Percentiles rank a stretch among this genome's conserved stretches.
phyloP scores from a whole-genome alignment of 2,329 filamentous ascomycete species.

The Ceratocystis huliohia region DNA sequence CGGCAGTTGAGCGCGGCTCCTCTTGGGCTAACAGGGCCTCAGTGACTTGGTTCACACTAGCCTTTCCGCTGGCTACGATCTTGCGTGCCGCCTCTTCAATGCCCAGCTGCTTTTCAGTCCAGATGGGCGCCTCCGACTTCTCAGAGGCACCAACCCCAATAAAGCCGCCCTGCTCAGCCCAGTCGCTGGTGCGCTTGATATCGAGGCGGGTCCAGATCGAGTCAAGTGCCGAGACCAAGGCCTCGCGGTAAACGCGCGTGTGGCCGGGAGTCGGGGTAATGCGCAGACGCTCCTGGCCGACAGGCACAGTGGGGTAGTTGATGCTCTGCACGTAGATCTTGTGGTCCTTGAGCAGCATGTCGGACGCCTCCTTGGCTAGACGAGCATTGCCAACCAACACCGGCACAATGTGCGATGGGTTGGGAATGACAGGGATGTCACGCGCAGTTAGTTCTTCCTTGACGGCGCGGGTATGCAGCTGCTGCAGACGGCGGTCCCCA shows the following conservation, averaged over 20 bases:
- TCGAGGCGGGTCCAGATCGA: constrained; percentile 77
- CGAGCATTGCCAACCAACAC: constrained; percentile 89
- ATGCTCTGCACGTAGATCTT: constrained; percentile 96
- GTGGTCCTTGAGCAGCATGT: constrained; percentile 80
- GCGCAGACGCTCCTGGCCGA: constrained; percentile 91
- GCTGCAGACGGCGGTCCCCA: constrained; percentile 81
- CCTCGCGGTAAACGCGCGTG: constrained; percentile 67
- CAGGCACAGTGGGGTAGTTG: constrained; percentile 96
- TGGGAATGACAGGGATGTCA: constrained; percentile 93
- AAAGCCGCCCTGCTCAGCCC: constrained; percentile 83
- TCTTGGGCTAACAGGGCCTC: constrained; percentile 16
- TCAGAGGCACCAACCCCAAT: constrained; percentile 75
- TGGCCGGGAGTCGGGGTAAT: constrained; percentile 95
- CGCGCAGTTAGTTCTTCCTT: constrained; percentile 67
- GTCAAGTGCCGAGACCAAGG: constrained; percentile 67
- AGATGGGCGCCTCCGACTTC: constrained; percentile 57
- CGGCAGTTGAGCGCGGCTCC: constrained; percentile 5
- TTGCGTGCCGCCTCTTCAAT: constrained; percentile 53
- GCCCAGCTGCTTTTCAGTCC: constrained; percentile 81
- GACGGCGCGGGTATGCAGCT: constrained; percentile 88
- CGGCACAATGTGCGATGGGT: constrained; percentile 92
- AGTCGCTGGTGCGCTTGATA: constrained; percentile 87
- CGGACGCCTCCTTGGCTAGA: constrained; percentile 79
- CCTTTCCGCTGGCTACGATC: constrained; percentile 36
- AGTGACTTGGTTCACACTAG: constrained; percentile 13